Evolutionary conservation across 1,139 yeast genomes (phyloP).

Genomic region (Sugiyamaella paludigena): DNA sequence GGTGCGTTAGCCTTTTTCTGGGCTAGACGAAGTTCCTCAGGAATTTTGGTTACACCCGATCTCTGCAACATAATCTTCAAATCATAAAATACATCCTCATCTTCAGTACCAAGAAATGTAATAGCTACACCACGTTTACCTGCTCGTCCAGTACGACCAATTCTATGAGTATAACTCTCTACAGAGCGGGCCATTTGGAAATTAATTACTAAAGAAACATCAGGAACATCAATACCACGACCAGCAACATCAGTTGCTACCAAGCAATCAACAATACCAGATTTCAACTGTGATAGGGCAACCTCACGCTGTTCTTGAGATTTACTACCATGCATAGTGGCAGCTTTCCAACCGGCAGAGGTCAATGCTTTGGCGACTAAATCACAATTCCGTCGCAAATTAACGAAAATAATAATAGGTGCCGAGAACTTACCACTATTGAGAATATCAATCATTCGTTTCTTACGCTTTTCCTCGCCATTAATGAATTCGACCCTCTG

Average conservation of each 20-base stretch:
- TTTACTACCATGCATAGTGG: conserved; percentile 81
- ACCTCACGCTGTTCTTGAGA: conserved; percentile 82
- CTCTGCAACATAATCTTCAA: conserved; percentile 51
- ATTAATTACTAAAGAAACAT: conserved; percentile 80
- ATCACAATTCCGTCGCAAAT: conserved; percentile 73
- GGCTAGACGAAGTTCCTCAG: conserved; percentile 47
- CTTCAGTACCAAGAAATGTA: conserved; percentile 65
- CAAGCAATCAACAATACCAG: conserved; percentile 60
- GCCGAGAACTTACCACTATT: conserved; percentile 39
- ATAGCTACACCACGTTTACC: conserved; percentile 75
- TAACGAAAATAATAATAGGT: conserved; percentile 77
- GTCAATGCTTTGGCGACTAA: conserved; percentile 51
- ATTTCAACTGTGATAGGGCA: conserved; percentile 64
- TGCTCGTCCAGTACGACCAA: conserved; percentile 96
- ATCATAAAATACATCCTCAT: conserved; percentile 51
- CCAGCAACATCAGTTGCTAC: conserved; percentile 97
- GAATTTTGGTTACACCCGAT: conserved; percentile 48
- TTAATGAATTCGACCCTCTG: conserved; percentile 61
- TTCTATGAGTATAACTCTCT: conserved; percentile 86
- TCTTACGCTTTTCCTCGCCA: conserved; percentile 41
- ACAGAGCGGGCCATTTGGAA: conserved; percentile 76
- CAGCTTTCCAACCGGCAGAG: conserved; percentile 49
- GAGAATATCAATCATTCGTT: conserved; percentile 40
- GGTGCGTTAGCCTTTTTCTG: not conserved
- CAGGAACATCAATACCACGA: conserved; percentile 88